Conservation (phyloP, 495 filamentous ascomycete species). For the Tuber microsphaerosporum region DNA sequence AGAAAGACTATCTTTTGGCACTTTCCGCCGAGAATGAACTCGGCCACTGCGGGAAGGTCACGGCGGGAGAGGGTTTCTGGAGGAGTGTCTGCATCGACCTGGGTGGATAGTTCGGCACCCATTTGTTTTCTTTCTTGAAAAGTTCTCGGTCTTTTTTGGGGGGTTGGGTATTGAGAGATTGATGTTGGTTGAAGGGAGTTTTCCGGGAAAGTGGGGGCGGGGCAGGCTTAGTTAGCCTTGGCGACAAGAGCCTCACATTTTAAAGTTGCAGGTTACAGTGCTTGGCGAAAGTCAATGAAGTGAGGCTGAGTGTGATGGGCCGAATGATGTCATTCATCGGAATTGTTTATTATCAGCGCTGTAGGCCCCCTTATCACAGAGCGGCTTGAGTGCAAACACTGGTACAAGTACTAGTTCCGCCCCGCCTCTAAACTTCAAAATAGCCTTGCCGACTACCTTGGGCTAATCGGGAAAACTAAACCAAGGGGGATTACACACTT, state of each 20-base stretch:
- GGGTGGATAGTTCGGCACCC: constrained; percentile 62
- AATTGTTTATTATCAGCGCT: not conserved
- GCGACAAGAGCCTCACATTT: not conserved
- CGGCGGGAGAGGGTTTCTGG: constrained; percentile 60
- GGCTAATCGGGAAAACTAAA: too few species aligned
- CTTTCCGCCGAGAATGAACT: constrained; percentile 61
- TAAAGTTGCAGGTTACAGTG: not conserved
- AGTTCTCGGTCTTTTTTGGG: not conserved
- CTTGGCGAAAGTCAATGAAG: not conserved
- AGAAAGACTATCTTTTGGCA: constrained; percentile 72
- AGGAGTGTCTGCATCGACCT: constrained; percentile 57
- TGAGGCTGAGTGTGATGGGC: not conserved
- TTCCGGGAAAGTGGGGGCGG: not conserved
- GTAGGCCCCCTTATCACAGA: too few species aligned
- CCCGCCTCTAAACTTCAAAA: too few species aligned
- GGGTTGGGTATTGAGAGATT: not conserved
- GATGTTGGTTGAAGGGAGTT: not conserved
- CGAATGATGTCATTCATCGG: not conserved
- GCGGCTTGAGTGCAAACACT: too few species aligned
- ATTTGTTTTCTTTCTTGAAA: constrained; percentile 43
- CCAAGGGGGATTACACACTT: too few species aligned
- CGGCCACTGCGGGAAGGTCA: constrained; percentile 63
- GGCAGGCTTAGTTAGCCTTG: not conserved
- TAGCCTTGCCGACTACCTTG: too few species aligned
- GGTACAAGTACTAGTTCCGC: too few species aligned